Percentiles rank a stretch among this genome's conserved stretches.
Conservation (phyloP, 768 basidiomycete species). For the Suillus subluteus region DNA sequence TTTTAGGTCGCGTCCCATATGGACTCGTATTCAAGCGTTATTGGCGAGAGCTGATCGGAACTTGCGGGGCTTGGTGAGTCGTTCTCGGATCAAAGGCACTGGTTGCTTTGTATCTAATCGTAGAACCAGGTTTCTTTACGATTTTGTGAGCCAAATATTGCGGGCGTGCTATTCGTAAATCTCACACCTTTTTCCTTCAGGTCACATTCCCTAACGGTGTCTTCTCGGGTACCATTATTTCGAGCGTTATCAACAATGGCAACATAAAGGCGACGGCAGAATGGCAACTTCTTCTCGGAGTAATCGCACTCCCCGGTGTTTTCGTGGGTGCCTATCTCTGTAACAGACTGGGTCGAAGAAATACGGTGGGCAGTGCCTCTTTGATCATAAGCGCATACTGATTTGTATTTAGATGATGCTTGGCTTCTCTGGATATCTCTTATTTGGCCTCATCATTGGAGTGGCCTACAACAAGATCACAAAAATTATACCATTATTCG, state of each 20-base stretch:
- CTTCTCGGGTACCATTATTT: constrained; percentile 69
- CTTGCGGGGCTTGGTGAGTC: constrained; percentile 68
- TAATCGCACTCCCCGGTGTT: constrained; percentile 66
- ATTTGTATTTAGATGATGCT: constrained; percentile 55
- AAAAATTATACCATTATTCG: constrained; percentile 63
- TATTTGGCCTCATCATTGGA: constrained; percentile 66
- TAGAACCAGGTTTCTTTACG: constrained; percentile 63
- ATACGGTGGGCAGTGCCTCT: constrained; percentile 46
- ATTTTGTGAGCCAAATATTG: constrained; percentile 48
- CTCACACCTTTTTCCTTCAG: constrained; percentile 30
- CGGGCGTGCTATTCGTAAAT: constrained; percentile 1
- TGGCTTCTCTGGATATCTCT: constrained; percentile 68
- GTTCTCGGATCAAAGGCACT: constrained; percentile 3
- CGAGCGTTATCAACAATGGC: constrained; percentile 60
- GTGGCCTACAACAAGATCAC: constrained; percentile 64
- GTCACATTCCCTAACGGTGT: constrained; percentile 76
- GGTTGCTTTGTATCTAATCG: constrained; percentile 7
- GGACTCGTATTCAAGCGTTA: constrained; percentile 60
- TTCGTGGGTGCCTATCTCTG: constrained; percentile 53
- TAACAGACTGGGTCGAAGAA: constrained; percentile 58
- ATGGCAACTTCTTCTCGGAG: constrained; percentile 67
- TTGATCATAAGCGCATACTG: constrained; percentile 5
- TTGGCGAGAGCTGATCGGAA: constrained; percentile 72
- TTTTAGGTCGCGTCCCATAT: constrained; percentile 62
- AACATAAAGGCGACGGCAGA: constrained; percentile 65